Evolutionary conservation across 2,329 filamentous ascomycete species (phyloP).

Genomic region (Microsporum ferrugineum): DNA sequence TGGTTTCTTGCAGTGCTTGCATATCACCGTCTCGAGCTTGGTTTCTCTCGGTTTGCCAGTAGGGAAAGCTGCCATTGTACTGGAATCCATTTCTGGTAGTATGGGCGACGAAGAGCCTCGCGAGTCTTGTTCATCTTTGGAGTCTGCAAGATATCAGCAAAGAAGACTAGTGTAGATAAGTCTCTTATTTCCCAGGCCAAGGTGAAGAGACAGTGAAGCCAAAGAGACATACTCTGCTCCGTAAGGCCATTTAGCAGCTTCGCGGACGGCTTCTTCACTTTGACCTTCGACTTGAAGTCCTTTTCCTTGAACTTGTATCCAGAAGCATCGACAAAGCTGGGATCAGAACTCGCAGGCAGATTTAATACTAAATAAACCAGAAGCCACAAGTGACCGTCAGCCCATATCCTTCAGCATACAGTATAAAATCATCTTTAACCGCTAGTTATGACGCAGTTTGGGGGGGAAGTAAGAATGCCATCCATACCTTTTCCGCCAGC

Average conservation of each 20-base stretch:
- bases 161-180: no score
- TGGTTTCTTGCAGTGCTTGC: constrained; percentile 90
- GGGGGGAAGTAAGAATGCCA: background rate
- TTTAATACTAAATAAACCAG: background rate
- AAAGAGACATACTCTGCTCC: background rate
- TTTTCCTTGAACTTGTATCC: constrained; percentile 37
- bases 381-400: background rate
- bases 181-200: background rate
- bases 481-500: constrained; percentile 7
- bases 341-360: constrained; percentile 17
- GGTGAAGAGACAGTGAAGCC: background rate
- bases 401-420: background rate
- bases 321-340: constrained; percentile 34
- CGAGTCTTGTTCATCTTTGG: constrained; percentile 19
- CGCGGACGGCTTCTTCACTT: constrained; percentile 30
- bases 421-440: background rate
- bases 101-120: constrained; percentile 32
- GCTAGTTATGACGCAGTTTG: background rate
- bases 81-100: constrained; percentile 56
- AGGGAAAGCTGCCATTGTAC: constrained; percentile 64
- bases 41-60: constrained; percentile 75
- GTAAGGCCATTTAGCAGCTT: constrained; percentile 18
- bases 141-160: constrained; percentile 4
- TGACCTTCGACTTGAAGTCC: constrained; percentile 36
- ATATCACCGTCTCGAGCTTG: constrained; percentile 64